Evolutionary conservation across 2,329 filamentous ascomycete species (phyloP), one percentile per base, ranked within the genome.

Genomic region (Aureobasidium lini): DNA sequence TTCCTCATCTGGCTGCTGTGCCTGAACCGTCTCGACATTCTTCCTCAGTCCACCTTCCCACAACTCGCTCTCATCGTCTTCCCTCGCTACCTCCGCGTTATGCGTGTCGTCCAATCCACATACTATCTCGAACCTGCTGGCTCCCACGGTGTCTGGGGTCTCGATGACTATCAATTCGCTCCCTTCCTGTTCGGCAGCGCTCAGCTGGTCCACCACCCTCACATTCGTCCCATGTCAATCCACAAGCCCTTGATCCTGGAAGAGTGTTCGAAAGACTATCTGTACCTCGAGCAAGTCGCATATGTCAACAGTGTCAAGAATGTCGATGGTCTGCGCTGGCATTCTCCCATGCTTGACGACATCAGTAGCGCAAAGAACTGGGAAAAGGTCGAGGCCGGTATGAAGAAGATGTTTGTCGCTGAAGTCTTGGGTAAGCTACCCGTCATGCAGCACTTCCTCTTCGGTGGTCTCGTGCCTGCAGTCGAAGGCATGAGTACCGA

Each of bases 381-480:
- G 94, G 77, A 75, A 64, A 99, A 99, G 78, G 88, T 99, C 52
- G 92, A 97, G 72, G 87, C 81, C 29, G 94, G 94, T 6, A 97
- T 99, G 95, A 83, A 89, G 62, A 89, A 90, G 65, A 99, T 99
- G 95, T 97, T 97, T 70, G 81, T 93, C 54, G 89, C 87, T 42
- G 94, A 99, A 73, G 93, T 99, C 0, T 74, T 99, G 54, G 86
- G 88, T 34, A 99, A 99, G 74, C 72, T 99, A 59, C 94, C 94
- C 0, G 93, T 99, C 44, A 97, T 97, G 91, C 94, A 99, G 75
- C 95, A 99, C 72, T 99, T 99, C 67, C 70, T 99, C 58, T 99
- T 99, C 69, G 94, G 94, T 0, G 87, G 85, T 8, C 74, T 99
- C 53, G 80, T 99, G 1, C 87, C 90, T 0, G 90, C 93, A 0